Evolutionary conservation across 306 rosid species (phyloP).

Genomic region (Vigna unguiculata): DNA sequence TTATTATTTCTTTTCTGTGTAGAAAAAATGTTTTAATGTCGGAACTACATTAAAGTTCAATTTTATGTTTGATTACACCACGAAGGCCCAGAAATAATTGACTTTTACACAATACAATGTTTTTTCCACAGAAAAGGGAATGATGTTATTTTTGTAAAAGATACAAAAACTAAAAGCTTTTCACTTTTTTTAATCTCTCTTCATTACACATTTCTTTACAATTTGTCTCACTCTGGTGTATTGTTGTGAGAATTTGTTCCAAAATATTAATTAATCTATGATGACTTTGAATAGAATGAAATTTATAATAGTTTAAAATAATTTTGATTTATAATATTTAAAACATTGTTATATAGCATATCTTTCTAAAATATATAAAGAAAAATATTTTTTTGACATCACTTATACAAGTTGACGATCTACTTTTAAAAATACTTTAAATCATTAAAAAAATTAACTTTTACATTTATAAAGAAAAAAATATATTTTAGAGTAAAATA

Average conservation of each 20-base stretch:
- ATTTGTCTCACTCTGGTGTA: neutral
- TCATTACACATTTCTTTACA: neutral
- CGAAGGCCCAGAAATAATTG: neutral
- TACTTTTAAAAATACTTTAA: no score
- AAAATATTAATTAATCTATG: neutral
- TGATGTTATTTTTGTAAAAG: neutral
- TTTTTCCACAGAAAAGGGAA: neutral
- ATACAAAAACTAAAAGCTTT: neutral
- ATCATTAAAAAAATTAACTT: no score
- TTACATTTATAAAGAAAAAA: no score
- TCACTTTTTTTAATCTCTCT: neutral
- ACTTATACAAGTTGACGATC: no score
- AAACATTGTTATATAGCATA: neutral
- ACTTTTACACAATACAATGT: neutral
- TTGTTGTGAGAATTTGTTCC: neutral
- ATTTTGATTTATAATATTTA: neutral
- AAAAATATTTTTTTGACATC: no score
- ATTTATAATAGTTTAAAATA: no score
- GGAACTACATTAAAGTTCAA: neutral
- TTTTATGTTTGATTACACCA: neutral
- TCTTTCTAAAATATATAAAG: neutral
- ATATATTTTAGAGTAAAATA: no score
- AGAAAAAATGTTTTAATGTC: no score
- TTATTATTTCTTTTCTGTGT: no score
- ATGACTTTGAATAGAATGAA: neutral